A percentile compares a stretch with the other conserved stretches of the same genome.
These are phyloP conservation scores for Fusarium sp. DNA, from an alignment of 2,329 filamentous ascomycete genomes.

Conservation along the genomic window DNA sequence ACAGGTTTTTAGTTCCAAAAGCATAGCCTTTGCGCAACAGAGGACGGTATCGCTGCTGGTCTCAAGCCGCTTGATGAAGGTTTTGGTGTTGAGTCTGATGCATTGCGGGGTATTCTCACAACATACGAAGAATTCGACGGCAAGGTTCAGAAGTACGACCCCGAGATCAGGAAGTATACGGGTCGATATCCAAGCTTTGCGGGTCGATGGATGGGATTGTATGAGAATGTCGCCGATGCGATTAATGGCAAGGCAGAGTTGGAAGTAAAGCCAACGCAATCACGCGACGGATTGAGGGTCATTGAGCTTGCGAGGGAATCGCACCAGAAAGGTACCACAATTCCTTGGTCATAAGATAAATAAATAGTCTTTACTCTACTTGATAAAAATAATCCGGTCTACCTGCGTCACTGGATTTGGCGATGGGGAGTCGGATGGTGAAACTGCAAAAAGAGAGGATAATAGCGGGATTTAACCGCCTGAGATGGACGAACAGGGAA, in stretches of 20 bases:
- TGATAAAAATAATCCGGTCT: not conserved
- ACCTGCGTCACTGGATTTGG: rapidly evolving
- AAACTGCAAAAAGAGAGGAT: not conserved
- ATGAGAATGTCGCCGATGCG: constrained; percentile 51
- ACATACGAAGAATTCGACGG: constrained; percentile 51
- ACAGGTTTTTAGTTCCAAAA: constrained; percentile 63
- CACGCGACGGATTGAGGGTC: constrained; percentile 51
- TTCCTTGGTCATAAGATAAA: constrained; percentile 37
- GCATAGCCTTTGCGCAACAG: constrained; percentile 48
- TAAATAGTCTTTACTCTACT: not conserved
- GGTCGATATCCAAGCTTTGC: constrained; percentile 52
- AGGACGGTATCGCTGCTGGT: constrained; percentile 31
- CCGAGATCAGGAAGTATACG: constrained; percentile 46
- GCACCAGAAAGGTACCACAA: constrained; percentile 45
- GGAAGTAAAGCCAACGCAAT: constrained; percentile 51
- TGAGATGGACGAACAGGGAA: constrained; percentile 21
- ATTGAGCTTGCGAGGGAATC: constrained; percentile 54
- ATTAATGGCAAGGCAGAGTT: constrained; percentile 52
- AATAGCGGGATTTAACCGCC: constrained; percentile 7
- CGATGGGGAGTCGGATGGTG: too few relatives aligned
- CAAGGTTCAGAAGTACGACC: constrained; percentile 44
- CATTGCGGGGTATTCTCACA: constrained; percentile 43
- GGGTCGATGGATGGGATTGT: constrained; percentile 53
- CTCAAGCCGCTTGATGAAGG: constrained; percentile 19
- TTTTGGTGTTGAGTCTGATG: constrained; percentile 34